phyloP scores from a whole-genome alignment of 768 basidiomycete species.

The Xerocomellus dryophilus region DNA sequence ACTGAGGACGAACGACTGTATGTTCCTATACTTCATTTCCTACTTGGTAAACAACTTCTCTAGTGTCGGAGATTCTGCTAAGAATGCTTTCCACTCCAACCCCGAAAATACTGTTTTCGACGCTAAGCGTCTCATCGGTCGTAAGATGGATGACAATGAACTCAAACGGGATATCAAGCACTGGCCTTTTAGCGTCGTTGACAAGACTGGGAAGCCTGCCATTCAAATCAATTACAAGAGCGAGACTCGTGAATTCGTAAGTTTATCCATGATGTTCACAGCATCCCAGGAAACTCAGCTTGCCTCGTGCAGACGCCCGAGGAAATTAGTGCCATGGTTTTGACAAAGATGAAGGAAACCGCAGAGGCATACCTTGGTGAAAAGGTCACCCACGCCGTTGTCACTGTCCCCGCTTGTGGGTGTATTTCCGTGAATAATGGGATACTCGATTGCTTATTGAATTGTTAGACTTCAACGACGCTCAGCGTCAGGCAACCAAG shows the following conservation, averaged over 20 bases:
- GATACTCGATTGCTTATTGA: background rate
- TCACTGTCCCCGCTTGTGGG: conserved; percentile 94
- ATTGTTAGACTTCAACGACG: conserved; percentile 94
- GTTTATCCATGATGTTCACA: conserved; percentile 28
- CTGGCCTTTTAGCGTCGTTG: conserved; percentile 83
- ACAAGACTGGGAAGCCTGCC: conserved; percentile 76
- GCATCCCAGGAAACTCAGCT: background rate
- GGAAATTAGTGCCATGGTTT: conserved; percentile 94
- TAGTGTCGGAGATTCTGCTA: conserved; percentile 89
- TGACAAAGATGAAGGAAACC: conserved; percentile 98
- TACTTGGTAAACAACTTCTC: fast-evolving
- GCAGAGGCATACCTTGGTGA: conserved; percentile 97
- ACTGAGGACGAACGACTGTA: conserved; percentile 73
- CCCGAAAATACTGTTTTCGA: conserved; percentile 94
- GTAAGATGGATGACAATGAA: conserved; percentile 77
- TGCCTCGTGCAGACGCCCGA: conserved; percentile 67
- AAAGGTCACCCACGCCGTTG: conserved; percentile 95
- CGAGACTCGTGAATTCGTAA: conserved; percentile 77
- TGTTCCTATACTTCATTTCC: background rate
- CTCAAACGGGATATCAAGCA: conserved; percentile 83
- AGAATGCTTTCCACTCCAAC: conserved; percentile 92
- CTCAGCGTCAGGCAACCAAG: conserved; percentile 98
- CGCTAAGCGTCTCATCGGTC: conserved; percentile 93
- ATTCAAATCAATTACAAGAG: conserved; percentile 78
- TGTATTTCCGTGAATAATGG: conserved; percentile 2